These are phyloP conservation scores for Pseudohyphozyma bogoriensis DNA, from an alignment of 768 basidiomycete species.

Conservation along the genomic window DNA sequence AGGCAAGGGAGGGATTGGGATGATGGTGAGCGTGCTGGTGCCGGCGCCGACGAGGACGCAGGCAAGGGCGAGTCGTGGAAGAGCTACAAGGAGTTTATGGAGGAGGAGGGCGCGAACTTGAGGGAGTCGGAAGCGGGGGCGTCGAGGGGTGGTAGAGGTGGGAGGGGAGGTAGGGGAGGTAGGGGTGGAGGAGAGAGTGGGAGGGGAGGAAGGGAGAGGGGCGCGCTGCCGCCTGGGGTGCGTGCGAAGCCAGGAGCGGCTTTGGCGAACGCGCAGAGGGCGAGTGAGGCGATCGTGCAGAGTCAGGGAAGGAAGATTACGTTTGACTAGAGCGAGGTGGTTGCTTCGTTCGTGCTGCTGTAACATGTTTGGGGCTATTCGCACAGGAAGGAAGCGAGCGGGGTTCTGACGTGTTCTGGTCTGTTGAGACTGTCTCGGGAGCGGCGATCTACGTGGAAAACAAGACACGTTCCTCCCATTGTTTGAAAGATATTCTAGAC, in stretches of 20 bases:
- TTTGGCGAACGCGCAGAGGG: slow-evolving; percentile 42
- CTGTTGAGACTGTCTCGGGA: too few species aligned
- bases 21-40: slow-evolving; percentile 10
- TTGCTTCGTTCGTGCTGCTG: too few species aligned
- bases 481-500: too few species aligned
- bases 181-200: slow-evolving; percentile 36
- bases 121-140: slow-evolving; percentile 12
- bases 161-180: slow-evolving; percentile 21
- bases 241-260: slow-evolving; percentile 40
- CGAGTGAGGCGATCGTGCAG: slow-evolving; percentile 41
- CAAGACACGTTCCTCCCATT: too few species aligned
- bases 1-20: slow-evolving; percentile 17
- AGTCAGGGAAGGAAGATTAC: slow-evolving; percentile 40
- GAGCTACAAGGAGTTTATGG: slow-evolving; percentile 1
- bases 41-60: neutral
- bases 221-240: slow-evolving; percentile 32
- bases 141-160: slow-evolving; percentile 9
- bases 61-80: neutral
- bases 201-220: slow-evolving; percentile 32
- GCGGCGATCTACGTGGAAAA: too few species aligned
- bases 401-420: too few species aligned
- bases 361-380: too few species aligned
- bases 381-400: too few species aligned
- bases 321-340: too few species aligned
- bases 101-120: slow-evolving; percentile 1